Base-by-base conservation (phyloP, 345 rosid genomes). In the Camelina neglecta region DNA sequence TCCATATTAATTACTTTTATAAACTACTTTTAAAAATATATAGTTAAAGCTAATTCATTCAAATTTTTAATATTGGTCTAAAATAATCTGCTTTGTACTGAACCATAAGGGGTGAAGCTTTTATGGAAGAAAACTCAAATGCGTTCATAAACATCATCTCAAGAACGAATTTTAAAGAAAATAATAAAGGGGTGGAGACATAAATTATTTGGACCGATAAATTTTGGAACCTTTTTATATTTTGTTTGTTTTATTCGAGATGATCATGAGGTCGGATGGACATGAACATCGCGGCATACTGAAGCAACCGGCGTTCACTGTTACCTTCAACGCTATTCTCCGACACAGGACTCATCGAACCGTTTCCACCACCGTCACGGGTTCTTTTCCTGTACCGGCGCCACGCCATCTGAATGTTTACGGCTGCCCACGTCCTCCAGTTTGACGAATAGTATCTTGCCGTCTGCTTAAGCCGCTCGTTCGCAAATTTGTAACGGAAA, bases 371-470 rank as follows among this genome's bases (percentile, higher is more conserved):
- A 4, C 69, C 75, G 7, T 83, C 86, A 61, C 83, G 66, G 3
- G 83, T 79, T 86, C 93, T 88, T 80, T 61, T 82, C 86, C 82
- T 84, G 80, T 87, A 79, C 11, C 87, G 81, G 1, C 85, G 81
- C 98, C 98, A 94, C 11, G 92, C 87, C 65, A 90, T 72, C 45
- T 94, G 98, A 18, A 92, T 80, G 36, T 83, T 92, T 60, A 94
- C 97, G 0, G 97, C 97, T 0, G 97, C 98, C 97, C 98, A 94
- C 6, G 92, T 87, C 59, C 96, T 72, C 96, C 98, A 94, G 69
- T 89, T 91, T 12, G 97, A 94, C 5, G 98, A 94, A 68, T 90
- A 92, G 75, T 86, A 90, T 83, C 98, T 88, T 2, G 96, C 90
- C 0, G 87, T 93, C 66, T 96, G 70, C 82, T 87, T 93, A 4